Evolutionary conservation across 139 green algal species (phyloP).

Genomic region (Coccomyxa sp.): DNA sequence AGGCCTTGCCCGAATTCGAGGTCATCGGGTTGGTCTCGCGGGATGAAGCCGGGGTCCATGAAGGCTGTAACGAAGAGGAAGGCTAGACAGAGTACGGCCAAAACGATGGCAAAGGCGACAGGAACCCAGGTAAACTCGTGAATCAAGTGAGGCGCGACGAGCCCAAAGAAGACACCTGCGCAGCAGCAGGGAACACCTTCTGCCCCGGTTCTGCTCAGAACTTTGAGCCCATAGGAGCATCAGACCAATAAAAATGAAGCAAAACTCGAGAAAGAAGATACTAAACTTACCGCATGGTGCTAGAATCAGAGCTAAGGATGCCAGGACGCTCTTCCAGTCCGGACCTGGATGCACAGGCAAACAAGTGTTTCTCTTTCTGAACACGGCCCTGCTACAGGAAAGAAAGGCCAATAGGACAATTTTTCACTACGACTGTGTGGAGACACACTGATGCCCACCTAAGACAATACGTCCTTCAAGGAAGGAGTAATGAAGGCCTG

Average conservation of each 20-base stretch:
- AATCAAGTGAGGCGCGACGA: conserved; percentile 60
- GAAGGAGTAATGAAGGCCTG: conserved; percentile 37
- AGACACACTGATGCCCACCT: conserved; percentile 16
- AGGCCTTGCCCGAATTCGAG: not conserved
- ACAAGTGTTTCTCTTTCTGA: no score
- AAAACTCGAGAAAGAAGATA: not conserved
- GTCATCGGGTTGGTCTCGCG: conserved; percentile 40
- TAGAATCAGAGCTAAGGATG: conserved; percentile 53
- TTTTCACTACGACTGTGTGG: no score
- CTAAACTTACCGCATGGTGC: conserved; percentile 39
- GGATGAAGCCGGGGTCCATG: conserved; percentile 89
- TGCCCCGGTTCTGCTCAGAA: not conserved
- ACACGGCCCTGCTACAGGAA: no score
- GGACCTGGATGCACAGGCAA: conserved; percentile 41
- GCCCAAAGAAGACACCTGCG: conserved; percentile 59
- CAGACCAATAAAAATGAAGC: not conserved
- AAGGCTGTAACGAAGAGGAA: conserved; percentile 74
- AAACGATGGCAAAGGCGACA: conserved; percentile 18
- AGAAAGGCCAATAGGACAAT: no score
- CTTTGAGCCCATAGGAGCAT: not conserved
- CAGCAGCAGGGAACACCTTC: no score
- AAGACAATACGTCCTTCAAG: conserved; percentile 31
- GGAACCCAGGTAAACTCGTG: conserved; percentile 23
- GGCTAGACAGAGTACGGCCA: conserved; percentile 35
- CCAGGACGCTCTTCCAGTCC: conserved; percentile 69